Evolutionary conservation across 192 early-diverging fungal genomes (phyloP).

Genomic region (Gorgonomyces haynaldii): DNA sequence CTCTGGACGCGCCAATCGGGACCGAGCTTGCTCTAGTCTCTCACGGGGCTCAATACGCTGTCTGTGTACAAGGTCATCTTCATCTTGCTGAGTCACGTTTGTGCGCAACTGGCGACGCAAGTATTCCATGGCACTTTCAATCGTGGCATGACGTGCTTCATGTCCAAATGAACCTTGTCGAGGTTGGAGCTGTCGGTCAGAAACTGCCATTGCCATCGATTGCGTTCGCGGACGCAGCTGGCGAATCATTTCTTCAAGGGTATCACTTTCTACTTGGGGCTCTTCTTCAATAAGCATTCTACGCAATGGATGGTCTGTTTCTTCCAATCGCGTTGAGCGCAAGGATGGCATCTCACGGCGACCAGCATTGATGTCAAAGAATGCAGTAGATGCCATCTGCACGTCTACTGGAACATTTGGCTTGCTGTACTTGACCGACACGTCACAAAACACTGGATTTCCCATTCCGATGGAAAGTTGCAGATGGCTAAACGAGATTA

Average conservation of each 20-base stretch:
- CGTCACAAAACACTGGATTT: not conserved
- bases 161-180: no score
- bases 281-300: not conserved
- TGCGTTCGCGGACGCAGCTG: conserved; percentile 2
- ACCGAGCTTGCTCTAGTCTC: no score
- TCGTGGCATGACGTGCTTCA: no score
- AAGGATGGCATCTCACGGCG: no score
- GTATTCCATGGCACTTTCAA: conserved; percentile 4
- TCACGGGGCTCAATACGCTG: no score
- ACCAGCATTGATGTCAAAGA: no score
- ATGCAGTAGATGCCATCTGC: not conserved
- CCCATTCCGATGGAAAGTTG: not conserved
- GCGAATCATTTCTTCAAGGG: not conserved
- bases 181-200: no score
- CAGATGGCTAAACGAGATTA: not conserved
- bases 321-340: not conserved
- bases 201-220: not conserved
- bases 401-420: not conserved
- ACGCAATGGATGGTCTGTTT: conserved; percentile 4
- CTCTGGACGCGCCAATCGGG: no score
- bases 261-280: not conserved
- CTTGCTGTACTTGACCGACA: not conserved
- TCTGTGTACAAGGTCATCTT: no score
- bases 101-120: conserved; percentile 4
- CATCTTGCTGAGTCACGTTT: no score